Evolutionary conservation across 306 rosid genomes (phyloP), one percentile per base, ranked within the genome.

Genomic region (Cercis canadensis): DNA sequence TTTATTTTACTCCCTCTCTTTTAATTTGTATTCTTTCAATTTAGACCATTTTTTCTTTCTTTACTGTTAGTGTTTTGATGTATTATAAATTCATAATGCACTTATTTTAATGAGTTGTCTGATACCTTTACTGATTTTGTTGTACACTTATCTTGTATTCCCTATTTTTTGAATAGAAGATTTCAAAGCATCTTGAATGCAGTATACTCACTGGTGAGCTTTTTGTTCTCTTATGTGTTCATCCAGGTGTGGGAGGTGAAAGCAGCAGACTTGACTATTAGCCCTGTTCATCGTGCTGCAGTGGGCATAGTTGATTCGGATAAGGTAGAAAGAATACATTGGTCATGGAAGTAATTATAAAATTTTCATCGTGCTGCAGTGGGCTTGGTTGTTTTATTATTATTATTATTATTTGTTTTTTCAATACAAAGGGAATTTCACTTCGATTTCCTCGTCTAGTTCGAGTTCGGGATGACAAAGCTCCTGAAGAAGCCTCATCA

Each of bases 211-310:
- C 10, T 18, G 32, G 51, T 7, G 15, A 34, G 18, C 33, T 11
- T 47, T 56, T 61, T 65, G 31, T 49, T 33, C 44, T 18, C 69
- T 52, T 39, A 24, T 59, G 6, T 46, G 21, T 36, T 65, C 73
- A 57, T 76, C 13, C 70, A 94, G 98, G 97, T 94, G 72, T 91
- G 99, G 97, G 97, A 87, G 82, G 97, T 94, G 68, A 94, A 87
- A 82, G 97, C 97, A 47, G 99, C 99, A 37, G 99, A 94, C 67
- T 77, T 94, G 86, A 91, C 97, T 57, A 84, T 94, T 79, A 94
- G 96, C 77, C 97, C 98, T 16, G 92, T 94, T 83, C 74, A 94
- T 73, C 92, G 85, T 50, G 99, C 99, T 65, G 99, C 90, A 66
- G 84, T 78, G 18, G 96, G 99, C 79, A 87, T 80, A 49, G 89